Base-by-base conservation (phyloP, 129 eudicot species). In the carrot (Daucus carota) region DNA sequence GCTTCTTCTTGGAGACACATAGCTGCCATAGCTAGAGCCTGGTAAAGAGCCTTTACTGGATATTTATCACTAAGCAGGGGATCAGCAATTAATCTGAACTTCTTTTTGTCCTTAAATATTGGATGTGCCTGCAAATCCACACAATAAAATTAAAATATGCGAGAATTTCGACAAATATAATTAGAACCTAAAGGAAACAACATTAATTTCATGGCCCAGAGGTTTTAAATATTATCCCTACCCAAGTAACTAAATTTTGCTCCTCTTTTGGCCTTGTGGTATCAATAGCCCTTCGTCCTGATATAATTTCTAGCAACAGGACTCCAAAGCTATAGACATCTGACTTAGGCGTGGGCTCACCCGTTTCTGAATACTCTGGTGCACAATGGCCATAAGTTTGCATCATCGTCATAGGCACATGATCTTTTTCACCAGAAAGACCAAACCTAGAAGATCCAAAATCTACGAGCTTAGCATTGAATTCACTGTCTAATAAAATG, bases 91-190 rank as follows among this genome's bases (percentile, higher is more conserved):
- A 63, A 63, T 31, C 70, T 32, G 7, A 63, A 63, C 38, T 29
- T 63, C 29, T 63, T 29, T 31, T 2, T 28, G 70, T 63, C 70
- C 70, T 63, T 63, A 14, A 63, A 29, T 63, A 63, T 29, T 63
- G 70, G 38, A 3, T 63, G 70, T 31, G 70, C 70, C 70, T 63
- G 70, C 22, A 63, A 29, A 14, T 63, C 22, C 70, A 31, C 14
- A 63, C 38, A 57, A 57, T 57, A 57, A 24, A 7, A 50, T 76
- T 84, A 94, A 89, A 22, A 94, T 75, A 26, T 83, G 77, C 16
- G 47, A 43, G 62, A 11, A 22, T 54, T 54, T 54, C 28, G n/a
- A 54, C 26, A 57, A 10, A 11, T 57, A 57, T 9, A 2, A 57
- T 57, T 0, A n/a, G 5, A 57, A 57, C 5, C 65, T 57, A 57